A percentile compares a stretch with the other conserved stretches of the same genome.
Conservation (phyloP, 2,329 filamentous ascomycete species). For the Pseudopithomyces maydicus region DNA sequence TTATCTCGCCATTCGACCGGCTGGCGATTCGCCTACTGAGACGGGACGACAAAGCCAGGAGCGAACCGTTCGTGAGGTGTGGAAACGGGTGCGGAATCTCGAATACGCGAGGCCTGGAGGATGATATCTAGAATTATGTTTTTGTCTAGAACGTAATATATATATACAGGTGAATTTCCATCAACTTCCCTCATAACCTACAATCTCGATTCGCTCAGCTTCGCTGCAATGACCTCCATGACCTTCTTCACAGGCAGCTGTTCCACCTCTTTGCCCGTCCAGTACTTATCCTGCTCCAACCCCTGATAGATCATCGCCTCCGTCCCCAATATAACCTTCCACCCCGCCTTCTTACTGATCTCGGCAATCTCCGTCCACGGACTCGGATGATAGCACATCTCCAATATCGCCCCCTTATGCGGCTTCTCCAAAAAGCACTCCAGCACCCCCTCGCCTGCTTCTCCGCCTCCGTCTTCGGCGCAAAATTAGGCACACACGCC, state of each 20-base stretch:
- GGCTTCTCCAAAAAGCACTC: constrained; percentile 56
- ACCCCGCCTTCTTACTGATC: constrained; percentile 65
- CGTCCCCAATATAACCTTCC: constrained; percentile 76
- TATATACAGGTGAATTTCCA: neutral
- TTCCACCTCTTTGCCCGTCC: constrained; percentile 66
- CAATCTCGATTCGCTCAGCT: constrained; percentile 26
- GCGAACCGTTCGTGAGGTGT: constrained; percentile 72
- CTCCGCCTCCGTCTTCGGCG: constrained; percentile 70
- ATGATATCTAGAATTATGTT: constrained; percentile 39
- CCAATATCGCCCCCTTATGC: constrained; percentile 71
- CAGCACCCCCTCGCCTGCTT: constrained; percentile 62
- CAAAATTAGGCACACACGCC: constrained; percentile 76
- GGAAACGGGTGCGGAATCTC: constrained; percentile 68
- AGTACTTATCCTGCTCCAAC: constrained; percentile 66
- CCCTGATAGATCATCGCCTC: constrained; percentile 81
- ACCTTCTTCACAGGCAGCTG: constrained; percentile 66
- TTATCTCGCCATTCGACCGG: constrained; percentile 74
- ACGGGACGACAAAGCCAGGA: constrained; percentile 71
- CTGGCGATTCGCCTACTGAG: constrained; percentile 65
- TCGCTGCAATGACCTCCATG: constrained; percentile 57
- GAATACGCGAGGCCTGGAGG: constrained; percentile 71
- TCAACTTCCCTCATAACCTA: constrained; percentile 10
- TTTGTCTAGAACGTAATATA: neutral
- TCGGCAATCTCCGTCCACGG: constrained; percentile 68
- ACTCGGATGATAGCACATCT: constrained; percentile 83